phyloP scores from a whole-genome alignment of 2,329 filamentous ascomycete species.

The Aphanocladium album region DNA sequence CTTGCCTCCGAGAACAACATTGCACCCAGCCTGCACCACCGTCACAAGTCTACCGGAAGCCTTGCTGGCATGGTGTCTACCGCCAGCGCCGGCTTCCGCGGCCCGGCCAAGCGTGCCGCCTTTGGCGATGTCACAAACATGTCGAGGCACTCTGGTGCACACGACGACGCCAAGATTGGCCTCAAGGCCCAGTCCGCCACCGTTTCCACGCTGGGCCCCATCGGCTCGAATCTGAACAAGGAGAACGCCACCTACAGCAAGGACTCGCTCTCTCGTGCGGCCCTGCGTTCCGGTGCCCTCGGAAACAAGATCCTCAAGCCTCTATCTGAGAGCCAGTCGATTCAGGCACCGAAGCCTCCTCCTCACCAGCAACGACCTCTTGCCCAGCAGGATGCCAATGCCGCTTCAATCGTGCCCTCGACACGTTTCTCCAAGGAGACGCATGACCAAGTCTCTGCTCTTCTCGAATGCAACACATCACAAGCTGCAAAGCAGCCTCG shows the following conservation, averaged over 20 bases:
- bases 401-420: slow-evolving; percentile 16
- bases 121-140: slow-evolving; percentile 82
- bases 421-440: background rate
- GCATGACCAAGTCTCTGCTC: background rate
- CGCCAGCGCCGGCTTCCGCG: slow-evolving; percentile 27
- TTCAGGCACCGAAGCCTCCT: background rate
- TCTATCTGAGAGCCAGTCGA: slow-evolving; percentile 9
- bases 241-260: slow-evolving; percentile 34
- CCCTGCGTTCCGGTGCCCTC: slow-evolving; percentile 16
- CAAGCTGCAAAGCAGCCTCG: slow-evolving; percentile 33
- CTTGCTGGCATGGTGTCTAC: slow-evolving; percentile 31
- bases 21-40: slow-evolving; percentile 57
- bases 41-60: slow-evolving; percentile 73
- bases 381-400: slow-evolving; percentile 12
- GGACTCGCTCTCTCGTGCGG: slow-evolving; percentile 18
- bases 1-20: slow-evolving; percentile 51
- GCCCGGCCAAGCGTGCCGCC: slow-evolving; percentile 65
- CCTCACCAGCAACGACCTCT: slow-evolving; percentile 2
- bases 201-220: slow-evolving; percentile 22
- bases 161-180: slow-evolving; percentile 30
- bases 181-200: slow-evolving; percentile 26
- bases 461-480: background rate
- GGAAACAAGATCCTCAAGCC: slow-evolving; percentile 14
- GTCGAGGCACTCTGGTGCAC: slow-evolving; percentile 30
- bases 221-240: slow-evolving; percentile 32